phyloP scores from a whole-genome alignment of 305 asterid genomes.

The Fraxinus sp. region DNA sequence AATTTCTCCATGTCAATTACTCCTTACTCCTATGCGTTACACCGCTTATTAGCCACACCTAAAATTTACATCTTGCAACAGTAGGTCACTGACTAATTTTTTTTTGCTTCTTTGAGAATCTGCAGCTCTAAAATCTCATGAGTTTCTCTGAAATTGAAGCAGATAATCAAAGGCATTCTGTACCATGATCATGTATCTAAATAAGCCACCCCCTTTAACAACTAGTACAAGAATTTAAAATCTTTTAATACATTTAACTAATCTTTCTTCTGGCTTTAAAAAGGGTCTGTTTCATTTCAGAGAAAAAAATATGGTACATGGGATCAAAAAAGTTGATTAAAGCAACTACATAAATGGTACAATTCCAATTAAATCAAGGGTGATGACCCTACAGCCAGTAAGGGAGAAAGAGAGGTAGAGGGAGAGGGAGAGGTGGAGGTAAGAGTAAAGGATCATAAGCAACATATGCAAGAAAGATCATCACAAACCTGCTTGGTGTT shows the following conservation, averaged over 20 bases:
- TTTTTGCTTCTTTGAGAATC: not conserved
- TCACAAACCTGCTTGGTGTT: conserved; percentile 78
- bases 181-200: not conserved
- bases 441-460: not conserved
- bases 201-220: not conserved
- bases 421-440: not conserved
- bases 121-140: not conserved
- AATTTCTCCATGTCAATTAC: not conserved
- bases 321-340: not conserved
- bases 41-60: not conserved
- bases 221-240: not conserved
- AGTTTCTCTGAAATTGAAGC: not conserved
- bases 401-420: not conserved
- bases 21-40: not conserved
- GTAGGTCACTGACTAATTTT: not conserved
- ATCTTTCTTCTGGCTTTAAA: not conserved
- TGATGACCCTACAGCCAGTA: not conserved
- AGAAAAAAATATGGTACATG: not conserved
- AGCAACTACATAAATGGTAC: not conserved
- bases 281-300: not conserved
- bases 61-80: not conserved
- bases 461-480: conserved; percentile 17
- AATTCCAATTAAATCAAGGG: not conserved
- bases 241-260: not conserved
- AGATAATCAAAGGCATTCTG: not conserved